Base-by-base conservation (phyloP, 2,329 filamentous ascomycete species). In the Ophiostoma ulmi region DNA sequence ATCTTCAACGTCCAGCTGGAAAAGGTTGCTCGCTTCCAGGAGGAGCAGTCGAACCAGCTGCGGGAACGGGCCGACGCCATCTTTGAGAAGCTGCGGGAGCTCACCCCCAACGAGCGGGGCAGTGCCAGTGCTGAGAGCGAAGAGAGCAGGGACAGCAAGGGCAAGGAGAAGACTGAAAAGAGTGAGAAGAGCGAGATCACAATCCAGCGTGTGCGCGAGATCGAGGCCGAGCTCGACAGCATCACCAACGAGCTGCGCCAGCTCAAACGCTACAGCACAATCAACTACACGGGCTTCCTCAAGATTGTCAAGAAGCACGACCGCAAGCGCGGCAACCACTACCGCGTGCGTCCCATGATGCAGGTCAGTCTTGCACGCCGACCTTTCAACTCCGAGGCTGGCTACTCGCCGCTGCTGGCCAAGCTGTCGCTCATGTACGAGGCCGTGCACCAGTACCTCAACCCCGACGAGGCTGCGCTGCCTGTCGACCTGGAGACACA, bases 271-370 rank as follows among this genome's bases (percentile, higher is more conserved):
- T 99, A 95, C 82, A 95, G 93, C 80, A 91, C 90, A 74, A 90
- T 97, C 82, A 99, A 99, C 82, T 99, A 97, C 80, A 97, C 95
- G 6, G 95, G 93, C 67, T 97, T 98, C 81, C 86, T 97, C 78
- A 99, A 99, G 85, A 97, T 97, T 67, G 93, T 93, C 71, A 99
- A 99, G 88, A 99, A 99, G 83, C 95, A 99, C 81, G 95, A 99
- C 81, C 91, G 95, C 75, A 96, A 94, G 82, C 87, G 94, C 75
- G 94, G 94, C 70, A 86, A 89, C 74, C 86, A 89, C 69, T 98
- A 98, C 83, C 92, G 90, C 79, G 91, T 98, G 75, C 89, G 93
- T 35, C 94, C 95, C 38, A 89, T 98, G 83, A 89, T 98, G 81
- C 92, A 97, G 81, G 90, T 97, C 76, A 91, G 92, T 76, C 82